Percentiles rank a stretch among this genome's conserved stretches.
phyloP scores from a whole-genome alignment of 106 monocot genomes.

The Cymbidium sinense region DNA sequence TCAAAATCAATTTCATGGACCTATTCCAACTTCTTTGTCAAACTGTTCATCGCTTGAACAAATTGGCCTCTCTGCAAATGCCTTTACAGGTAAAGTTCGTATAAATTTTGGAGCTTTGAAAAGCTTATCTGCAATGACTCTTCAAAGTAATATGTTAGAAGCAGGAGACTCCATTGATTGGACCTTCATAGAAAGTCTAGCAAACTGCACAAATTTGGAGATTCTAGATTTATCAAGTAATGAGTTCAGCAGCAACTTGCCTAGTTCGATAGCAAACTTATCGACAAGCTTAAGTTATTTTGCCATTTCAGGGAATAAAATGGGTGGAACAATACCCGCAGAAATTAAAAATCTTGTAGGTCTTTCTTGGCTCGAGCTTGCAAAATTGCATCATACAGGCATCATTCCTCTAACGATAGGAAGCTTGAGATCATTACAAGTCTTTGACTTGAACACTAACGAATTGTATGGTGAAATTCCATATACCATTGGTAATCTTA shows the following conservation, averaged over 20 bases:
- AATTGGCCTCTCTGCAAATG: constrained; percentile 13
- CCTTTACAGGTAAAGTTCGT: constrained; percentile 28
- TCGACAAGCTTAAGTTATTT: neutral
- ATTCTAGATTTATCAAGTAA: neutral
- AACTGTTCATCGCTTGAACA: constrained; percentile 6
- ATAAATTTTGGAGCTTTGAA: constrained; percentile 14
- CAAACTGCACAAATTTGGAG: neutral
- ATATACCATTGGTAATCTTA: neutral
- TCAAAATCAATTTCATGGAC: constrained; percentile 19
- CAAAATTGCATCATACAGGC: neutral
- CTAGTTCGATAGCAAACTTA: neutral
- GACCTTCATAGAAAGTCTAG: neutral
- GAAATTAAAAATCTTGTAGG: neutral
- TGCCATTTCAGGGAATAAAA: neutral
- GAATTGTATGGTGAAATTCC: neutral
- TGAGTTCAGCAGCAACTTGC: neutral
- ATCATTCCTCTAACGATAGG: neutral
- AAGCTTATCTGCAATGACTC: neutral
- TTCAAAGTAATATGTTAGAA: neutral
- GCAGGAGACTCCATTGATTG: neutral
- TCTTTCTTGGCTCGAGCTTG: neutral
- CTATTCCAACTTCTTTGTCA: constrained; percentile 18
- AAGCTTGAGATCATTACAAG: neutral
- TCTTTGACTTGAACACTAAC: neutral
- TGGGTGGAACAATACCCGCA: neutral